Percentiles rank a stretch among this genome's conserved stretches.
phyloP scores from a whole-genome alignment of 495 filamentous ascomycete genomes.

The Cudoniella acicularis region DNA sequence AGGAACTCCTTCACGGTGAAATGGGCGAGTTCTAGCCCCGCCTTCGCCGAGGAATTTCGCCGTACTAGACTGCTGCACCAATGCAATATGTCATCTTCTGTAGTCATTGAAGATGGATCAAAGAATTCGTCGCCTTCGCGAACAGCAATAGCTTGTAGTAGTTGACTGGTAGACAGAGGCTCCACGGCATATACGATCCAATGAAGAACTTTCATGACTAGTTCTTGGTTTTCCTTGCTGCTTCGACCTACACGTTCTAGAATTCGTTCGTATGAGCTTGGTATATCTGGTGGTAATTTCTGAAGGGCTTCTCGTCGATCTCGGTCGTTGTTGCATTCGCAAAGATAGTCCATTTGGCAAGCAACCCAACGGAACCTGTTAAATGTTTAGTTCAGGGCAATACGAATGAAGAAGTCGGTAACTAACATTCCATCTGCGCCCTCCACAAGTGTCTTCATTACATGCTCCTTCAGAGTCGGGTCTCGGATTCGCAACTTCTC shows the following conservation, averaged over 20 bases:
- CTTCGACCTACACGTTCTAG: slow-evolving; percentile 27
- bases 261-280: slow-evolving; percentile 33
- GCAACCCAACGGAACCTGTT: slow-evolving; percentile 39
- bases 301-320: slow-evolving; percentile 29
- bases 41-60: slow-evolving; percentile 12
- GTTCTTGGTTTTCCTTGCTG: slow-evolving; percentile 10
- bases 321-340: slow-evolving; percentile 28
- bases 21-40: slow-evolving; percentile 30
- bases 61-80: slow-evolving; percentile 33
- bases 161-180: slow-evolving; percentile 6
- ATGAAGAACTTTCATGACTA: slow-evolving; percentile 26
- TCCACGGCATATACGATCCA: slow-evolving; percentile 17
- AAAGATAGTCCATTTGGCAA: slow-evolving; percentile 38
- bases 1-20: slow-evolving; percentile 36
- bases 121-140: slow-evolving; percentile 10
- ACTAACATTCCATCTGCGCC: slow-evolving; percentile 31
- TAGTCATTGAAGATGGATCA: slow-evolving; percentile 19
- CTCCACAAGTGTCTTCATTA: slow-evolving; percentile 29
- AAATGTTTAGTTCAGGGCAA: background rate
- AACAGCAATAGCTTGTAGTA: slow-evolving; percentile 27
- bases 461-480: slow-evolving; percentile 27
- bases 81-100: slow-evolving; percentile 25
- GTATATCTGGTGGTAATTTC: slow-evolving; percentile 30
- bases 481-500: slow-evolving; percentile 23
- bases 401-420: background rate